Evolutionary conservation across 768 basidiomycete species (phyloP).

Genomic region (Auricularia sp.): DNA sequence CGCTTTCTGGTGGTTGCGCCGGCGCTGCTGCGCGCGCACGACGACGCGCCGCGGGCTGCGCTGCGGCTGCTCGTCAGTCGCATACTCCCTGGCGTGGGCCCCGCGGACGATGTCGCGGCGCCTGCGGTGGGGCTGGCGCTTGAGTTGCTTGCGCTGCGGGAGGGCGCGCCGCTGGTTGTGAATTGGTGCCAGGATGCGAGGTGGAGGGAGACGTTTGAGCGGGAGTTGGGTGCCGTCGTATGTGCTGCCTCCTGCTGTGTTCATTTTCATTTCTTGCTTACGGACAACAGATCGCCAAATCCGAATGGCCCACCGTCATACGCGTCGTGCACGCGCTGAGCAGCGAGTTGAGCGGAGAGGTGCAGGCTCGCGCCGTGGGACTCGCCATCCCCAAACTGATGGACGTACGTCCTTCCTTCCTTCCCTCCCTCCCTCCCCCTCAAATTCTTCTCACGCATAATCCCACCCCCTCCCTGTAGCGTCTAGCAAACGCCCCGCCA

Average conservation of each 20-base stretch:
- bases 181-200: slow-evolving; percentile 33
- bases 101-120: slow-evolving; percentile 25
- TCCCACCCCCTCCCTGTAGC: background rate
- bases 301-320: slow-evolving; percentile 11
- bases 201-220: slow-evolving; percentile 36
- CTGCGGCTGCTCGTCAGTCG: slow-evolving; percentile 32
- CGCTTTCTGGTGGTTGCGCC: slow-evolving; percentile 26
- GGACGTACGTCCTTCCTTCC: background rate
- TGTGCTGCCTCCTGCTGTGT: slow-evolving; percentile 10
- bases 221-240: slow-evolving; percentile 32
- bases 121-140: slow-evolving; percentile 34
- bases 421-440: too few relatives aligned
- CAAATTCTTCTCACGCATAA: too few relatives aligned
- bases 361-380: slow-evolving; percentile 2
- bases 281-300: slow-evolving; percentile 4
- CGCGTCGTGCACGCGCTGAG: slow-evolving; percentile 2
- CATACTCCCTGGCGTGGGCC: slow-evolving; percentile 35
- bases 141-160: slow-evolving; percentile 20
- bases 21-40: slow-evolving; percentile 16
- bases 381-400: slow-evolving; percentile 6
- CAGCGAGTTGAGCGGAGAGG: slow-evolving; percentile 1
- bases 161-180: slow-evolving; percentile 11
- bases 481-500: slow-evolving; percentile 15
- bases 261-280: background rate
- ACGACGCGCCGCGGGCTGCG: slow-evolving; percentile 17